Base-by-base conservation (phyloP, 495 filamentous ascomycete species). In the Ramalina intermedia region DNA sequence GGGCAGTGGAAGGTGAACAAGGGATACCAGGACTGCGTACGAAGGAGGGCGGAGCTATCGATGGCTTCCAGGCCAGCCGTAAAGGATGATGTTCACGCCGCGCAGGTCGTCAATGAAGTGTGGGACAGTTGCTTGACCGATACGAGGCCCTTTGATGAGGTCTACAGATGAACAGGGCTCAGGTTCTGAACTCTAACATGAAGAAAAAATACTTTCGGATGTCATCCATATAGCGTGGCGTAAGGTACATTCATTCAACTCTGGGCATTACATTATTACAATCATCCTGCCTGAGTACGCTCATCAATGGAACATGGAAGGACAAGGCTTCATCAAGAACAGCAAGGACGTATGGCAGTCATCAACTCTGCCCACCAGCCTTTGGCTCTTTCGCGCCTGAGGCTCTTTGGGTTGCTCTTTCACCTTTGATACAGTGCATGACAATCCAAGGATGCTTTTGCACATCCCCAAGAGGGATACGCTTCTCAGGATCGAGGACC, bases 61-160 rank as follows among this genome's bases (percentile, higher is more conserved):
- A 78, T 96, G 18, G 67, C 73, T 64, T 74, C 71, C 33, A 71
- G 89, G 54, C 87, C 88, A 42, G 67, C 70, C 29, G 91, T 88
- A 57, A 84, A 84, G 59, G 85, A 94, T 64, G 85, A 94, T 58
- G 80, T 78, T 20, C 84, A 96, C 54, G 93, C 91, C 8, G 74
- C 76, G 37, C 86, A 81, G 64, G 80, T 91, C 36, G 87, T 98
- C 45, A 91, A 95, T 65, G 82, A 94, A 65, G 93, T 96, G 24
- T 98, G 89, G 85, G 88, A 95, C 55, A 94, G 87, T 55, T 96
- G 93, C 65, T 96, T 94, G 59, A 67, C 75, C 33, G 91, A 98
- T 64, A 96, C 88, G 3, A 70, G 93, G 53, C 91, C 91, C 9
- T 98, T 98, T 65, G 86, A 96, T 64, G 88, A 94, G 58, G 88